These are phyloP conservation scores for Hypoxylon rubiginosum DNA, from an alignment of 2,329 filamentous ascomycete genomes.

Conservation along the genomic window DNA sequence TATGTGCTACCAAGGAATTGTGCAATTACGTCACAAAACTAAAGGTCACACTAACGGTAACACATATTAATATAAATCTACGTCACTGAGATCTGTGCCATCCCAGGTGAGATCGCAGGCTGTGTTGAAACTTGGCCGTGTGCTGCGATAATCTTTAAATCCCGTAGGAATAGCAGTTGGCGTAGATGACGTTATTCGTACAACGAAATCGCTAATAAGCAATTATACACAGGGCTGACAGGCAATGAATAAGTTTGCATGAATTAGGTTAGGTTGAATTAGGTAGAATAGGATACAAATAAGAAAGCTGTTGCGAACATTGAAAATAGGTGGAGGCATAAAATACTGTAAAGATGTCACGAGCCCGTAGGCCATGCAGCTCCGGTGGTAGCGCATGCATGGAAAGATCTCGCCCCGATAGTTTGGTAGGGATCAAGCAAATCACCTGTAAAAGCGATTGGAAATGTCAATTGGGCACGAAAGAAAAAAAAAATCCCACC, in stretches of 20 bases:
- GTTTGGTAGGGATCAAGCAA: constrained; percentile 2
- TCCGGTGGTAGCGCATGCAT: constrained; percentile 25
- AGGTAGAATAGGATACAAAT: neutral
- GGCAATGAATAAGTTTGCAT: too few species aligned
- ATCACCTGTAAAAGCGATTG: constrained; percentile 21
- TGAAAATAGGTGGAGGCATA: neutral
- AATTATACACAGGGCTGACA: neutral
- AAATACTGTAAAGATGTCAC: constrained; percentile 14
- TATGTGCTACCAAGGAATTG: neutral
- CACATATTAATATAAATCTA: constrained; percentile 6
- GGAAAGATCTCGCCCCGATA: constrained; percentile 32
- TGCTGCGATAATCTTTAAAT: constrained; percentile 2
- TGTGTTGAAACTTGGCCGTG: neutral
- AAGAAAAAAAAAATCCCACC: neutral
- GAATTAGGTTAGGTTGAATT: too few species aligned
- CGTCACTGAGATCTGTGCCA: constrained; percentile 35
- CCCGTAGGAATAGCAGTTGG: constrained; percentile 15
- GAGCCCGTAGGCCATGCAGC: constrained; percentile 29
- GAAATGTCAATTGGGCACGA: constrained; percentile 33
- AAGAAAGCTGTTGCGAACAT: neutral
- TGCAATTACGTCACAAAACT: constrained; percentile 13
- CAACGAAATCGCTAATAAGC: neutral
- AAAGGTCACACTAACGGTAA: too few species aligned
- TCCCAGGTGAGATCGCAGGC: constrained; percentile 22
- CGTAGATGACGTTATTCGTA: constrained; percentile 23